These are phyloP conservation scores for Pistacia integerrima DNA, from an alignment of 345 rosid species.

Conservation along the genomic window DNA sequence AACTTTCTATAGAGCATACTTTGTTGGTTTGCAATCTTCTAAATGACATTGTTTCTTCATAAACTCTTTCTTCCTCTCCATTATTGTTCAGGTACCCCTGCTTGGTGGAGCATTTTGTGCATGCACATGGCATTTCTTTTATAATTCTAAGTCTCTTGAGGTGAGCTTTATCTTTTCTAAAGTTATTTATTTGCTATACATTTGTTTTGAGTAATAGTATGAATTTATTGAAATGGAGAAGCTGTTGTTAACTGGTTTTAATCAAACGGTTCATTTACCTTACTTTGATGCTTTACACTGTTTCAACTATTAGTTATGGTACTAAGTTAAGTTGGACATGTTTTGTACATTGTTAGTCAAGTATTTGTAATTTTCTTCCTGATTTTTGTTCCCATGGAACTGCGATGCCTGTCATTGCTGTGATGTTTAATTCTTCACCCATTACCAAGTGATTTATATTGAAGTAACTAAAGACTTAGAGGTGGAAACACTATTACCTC, in stretches of 20 bases:
- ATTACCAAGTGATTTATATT: no score
- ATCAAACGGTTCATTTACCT: constrained; percentile 1
- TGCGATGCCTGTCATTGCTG: no score
- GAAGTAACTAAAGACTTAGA: no score
- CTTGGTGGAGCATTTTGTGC: constrained; percentile 99
- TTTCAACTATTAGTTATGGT: no score
- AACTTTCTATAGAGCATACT: background rate
- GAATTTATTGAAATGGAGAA: constrained; percentile 6
- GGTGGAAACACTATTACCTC: no score
- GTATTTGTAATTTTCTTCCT: no score
- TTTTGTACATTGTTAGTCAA: no score
- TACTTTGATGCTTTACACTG: background rate
- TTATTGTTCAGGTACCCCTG: constrained; percentile 36
- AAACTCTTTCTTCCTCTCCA: no score
- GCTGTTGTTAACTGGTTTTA: background rate
- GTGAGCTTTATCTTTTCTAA: constrained; percentile 32
- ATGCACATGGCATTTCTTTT: constrained; percentile 97
- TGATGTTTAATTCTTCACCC: no score
- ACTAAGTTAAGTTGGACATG: no score
- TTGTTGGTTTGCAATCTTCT: background rate
- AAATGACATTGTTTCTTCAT: no score
- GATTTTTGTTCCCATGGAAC: no score
- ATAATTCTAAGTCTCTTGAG: constrained; percentile 91
- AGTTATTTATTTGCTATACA: background rate
- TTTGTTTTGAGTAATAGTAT: background rate